Evolutionary conservation across 768 basidiomycete species (phyloP).

Genomic region (Lactarius pseudohatsudake): DNA sequence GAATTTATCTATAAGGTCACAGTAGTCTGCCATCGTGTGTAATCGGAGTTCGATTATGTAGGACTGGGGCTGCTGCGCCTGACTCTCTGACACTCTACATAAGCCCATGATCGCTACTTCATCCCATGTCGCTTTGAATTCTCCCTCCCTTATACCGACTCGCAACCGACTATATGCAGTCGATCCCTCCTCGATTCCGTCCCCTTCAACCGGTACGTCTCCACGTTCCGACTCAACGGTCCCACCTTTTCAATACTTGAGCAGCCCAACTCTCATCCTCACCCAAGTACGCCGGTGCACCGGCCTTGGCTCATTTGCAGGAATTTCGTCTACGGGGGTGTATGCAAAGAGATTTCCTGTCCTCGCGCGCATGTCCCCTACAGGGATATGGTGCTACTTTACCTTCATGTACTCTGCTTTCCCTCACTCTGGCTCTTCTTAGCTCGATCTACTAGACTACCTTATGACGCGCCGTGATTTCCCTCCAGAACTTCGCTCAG

Average conservation of each 20-base stretch:
- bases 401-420: background rate
- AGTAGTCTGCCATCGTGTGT: too few relatives aligned
- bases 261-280: background rate
- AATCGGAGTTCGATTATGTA: background rate
- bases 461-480: conserved; percentile 2
- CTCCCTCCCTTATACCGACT: background rate
- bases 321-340: conserved; percentile 2
- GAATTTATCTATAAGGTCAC: too few relatives aligned
- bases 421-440: background rate
- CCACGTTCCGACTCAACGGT: background rate
- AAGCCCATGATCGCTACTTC: conserved; percentile 10
- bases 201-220: background rate
- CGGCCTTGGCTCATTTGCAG: conserved; percentile 12
- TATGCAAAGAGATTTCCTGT: background rate
- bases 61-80: too few relatives aligned
- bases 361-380: conserved; percentile 8
- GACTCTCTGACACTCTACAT: background rate
- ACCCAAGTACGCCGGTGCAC: background rate
- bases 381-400: conserved; percentile 7
- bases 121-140: conserved; percentile 7
- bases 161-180: background rate
- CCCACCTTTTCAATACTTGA: background rate
- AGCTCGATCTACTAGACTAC: background rate
- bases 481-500: conserved; percentile 1
- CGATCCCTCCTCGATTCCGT: background rate